Base-by-base conservation (phyloP, 2,329 filamentous ascomycete species). In the Diaporthe citriasiana region DNA sequence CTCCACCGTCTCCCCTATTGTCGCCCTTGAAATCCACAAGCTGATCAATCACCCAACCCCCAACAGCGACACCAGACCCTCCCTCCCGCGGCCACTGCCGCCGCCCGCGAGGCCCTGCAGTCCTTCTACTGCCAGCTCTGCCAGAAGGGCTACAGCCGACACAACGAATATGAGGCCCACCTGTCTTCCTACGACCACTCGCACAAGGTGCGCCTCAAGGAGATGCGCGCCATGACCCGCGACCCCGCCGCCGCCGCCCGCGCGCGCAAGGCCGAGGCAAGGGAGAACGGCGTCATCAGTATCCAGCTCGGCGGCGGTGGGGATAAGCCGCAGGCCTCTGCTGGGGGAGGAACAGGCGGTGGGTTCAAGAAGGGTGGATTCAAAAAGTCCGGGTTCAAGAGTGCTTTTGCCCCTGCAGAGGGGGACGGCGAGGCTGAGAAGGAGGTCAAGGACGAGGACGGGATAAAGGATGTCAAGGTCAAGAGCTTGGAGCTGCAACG, bases 151-250 rank as follows among this genome's bases (percentile, higher is more conserved):
- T 99, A 98, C 84, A 92, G 93, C 1, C 95, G 97, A 72, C 96
- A 97, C 89, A 96, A 97, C 81, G 96, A 98, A 82, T 98, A 97
- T 82, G 96, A 98, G 83, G 93, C 95, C 10, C 97, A 99, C 82
- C 94, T 98, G 73, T 92, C 92, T 76, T 97, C 94, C 79, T 98
- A 98, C 83, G 97, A 98, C 81, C 97, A 99, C 84, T 94, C 94
- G 79, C 97, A 99, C 84, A 95, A 95, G 82, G 95, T 97, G 85
- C 93, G 94, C 66, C 89, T 95, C 74, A 94, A 94, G 83, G 94
- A 97, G 79, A 95, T 96, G 93, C 95, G 95, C 84, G 92, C 93
- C 79, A 93, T 95, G 87, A 92, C 93, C 42, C 91, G 92, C 77
- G 92, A 95, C 77, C 91, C 93, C 1, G 89, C 88, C 71, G 91